Conservation (phyloP, 2,329 filamentous ascomycete species). For the Nemania serpens region DNA sequence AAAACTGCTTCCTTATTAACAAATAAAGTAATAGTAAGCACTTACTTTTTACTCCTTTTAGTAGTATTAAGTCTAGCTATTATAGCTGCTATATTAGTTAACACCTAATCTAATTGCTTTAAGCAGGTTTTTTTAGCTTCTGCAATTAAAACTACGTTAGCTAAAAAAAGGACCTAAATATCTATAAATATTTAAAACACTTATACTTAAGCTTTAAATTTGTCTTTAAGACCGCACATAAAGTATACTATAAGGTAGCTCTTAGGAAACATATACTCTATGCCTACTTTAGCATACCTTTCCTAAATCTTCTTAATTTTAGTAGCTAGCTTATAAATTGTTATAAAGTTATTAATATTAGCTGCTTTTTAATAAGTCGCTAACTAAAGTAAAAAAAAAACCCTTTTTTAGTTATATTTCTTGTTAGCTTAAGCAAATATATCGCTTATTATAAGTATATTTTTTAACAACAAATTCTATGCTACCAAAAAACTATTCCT, state of each 20-base stretch:
- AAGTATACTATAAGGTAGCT: not conserved
- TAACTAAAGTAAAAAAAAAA: not conserved
- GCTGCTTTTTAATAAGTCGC: not conserved
- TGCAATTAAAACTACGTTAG: not conserved
- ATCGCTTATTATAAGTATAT: not conserved
- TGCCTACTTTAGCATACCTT: not conserved
- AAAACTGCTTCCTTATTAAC: not conserved
- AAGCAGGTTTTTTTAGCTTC: not conserved
- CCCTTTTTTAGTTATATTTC: constrained; percentile 4
- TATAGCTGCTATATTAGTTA: not conserved
- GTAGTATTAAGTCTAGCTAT: not conserved
- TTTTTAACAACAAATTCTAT: not conserved
- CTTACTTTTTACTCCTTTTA: not conserved
- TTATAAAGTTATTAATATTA: not conserved
- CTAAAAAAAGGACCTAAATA: not conserved
- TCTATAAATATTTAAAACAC: not conserved
- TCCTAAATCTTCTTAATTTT: not conserved
- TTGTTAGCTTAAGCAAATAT: not conserved
- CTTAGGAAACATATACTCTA: not conserved
- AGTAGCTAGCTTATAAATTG: not conserved
- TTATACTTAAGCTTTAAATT: not conserved
- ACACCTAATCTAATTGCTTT: not conserved
- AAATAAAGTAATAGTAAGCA: not conserved
- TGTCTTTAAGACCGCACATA: not conserved
- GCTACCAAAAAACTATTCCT: not conserved